Evolutionary conservation across 176 grass and related monocot species (phyloP), one percentile per base, ranked within the genome.

Genomic region (Zizania latifolia): DNA sequence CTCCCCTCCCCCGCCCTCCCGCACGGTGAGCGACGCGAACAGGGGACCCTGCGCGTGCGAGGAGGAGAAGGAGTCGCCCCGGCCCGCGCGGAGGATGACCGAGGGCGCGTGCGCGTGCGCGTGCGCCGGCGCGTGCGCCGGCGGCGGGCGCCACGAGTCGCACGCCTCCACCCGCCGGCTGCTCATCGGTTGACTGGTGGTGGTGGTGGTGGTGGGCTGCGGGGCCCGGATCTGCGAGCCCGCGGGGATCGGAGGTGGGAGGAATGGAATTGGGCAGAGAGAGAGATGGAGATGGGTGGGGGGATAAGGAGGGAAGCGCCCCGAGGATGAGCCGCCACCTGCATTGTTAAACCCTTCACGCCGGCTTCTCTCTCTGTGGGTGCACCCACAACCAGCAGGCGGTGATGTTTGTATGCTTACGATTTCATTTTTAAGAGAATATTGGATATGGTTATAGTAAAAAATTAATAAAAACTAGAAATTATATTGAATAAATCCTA

Each of bases 1-100:
- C 45, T 43, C 29, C 43, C 8, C 62, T 38, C 21, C 62, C 48
- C 23, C 75, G 45, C 58, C 72, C 10, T 77, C 79, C 50, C 85
- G 38, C 46, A 83, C 74, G 61, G 85, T 83, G 74, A 87, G 74
- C 13, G 85, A 73, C 39, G 85, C 85, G 60, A 87, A 87, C 63
- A 28, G 0, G 33, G 63, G 63, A 8, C 12, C 0, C 5, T 4
- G 10, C 74, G 74, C 33, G 68, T 68, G 68, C 68, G n/a, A n/a
- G 75, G 33, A 83, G 62, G 55, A 72, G n/a, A n/a, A n/a, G n/a
- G n/a, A n/a, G n/a, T n/a, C n/a, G n/a, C 14, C 12, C 0, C 5
- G 11, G 10, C 74, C 80, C 33, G 68, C 74, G 68, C 68, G 75
- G 33, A 83, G 62, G 55, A 72, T 13, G 22, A 36, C 16, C 55